Percentiles rank a stretch among this genome's conserved stretches.
These are phyloP conservation scores for Aspergillus melleus DNA, from an alignment of 2,329 filamentous ascomycete species.

Conservation along the genomic window DNA sequence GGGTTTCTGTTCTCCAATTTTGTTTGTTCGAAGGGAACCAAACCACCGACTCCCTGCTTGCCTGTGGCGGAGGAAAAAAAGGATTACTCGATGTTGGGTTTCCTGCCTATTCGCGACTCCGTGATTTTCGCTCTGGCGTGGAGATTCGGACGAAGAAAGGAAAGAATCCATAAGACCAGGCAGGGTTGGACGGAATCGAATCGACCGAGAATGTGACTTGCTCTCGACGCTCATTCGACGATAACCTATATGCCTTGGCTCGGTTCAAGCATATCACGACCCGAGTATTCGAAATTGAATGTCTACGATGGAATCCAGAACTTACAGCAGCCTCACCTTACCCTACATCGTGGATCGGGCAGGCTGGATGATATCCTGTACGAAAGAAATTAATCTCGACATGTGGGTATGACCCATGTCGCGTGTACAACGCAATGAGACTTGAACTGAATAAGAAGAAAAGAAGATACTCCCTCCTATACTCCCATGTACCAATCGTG, in stretches of 20 bases:
- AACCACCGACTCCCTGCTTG: too few relatives aligned
- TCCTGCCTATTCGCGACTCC: too few relatives aligned
- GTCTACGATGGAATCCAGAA: background rate
- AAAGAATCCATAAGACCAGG: too few relatives aligned
- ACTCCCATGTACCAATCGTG: background rate
- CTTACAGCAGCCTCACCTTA: background rate
- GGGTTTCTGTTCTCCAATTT: too few relatives aligned
- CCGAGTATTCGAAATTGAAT: too few relatives aligned
- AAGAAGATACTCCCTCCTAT: background rate
- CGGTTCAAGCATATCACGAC: too few relatives aligned
- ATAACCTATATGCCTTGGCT: background rate
- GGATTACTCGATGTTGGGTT: too few relatives aligned
- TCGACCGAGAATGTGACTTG: background rate
- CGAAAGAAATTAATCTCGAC: background rate
- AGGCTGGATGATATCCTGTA: background rate
- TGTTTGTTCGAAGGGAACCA: too few relatives aligned
- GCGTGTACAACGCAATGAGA: background rate
- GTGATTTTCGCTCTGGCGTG: too few relatives aligned
- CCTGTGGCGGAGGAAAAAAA: background rate
- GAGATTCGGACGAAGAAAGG: too few relatives aligned
- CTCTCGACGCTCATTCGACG: background rate
- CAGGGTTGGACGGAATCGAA: too few relatives aligned
- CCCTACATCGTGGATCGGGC: too few relatives aligned
- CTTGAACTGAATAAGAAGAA: background rate
- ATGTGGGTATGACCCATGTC: background rate